Evolutionary conservation across 805 yeast genomes (phyloP), one percentile per base, ranked within the genome.

Genomic region (Candida namnaoensis): DNA sequence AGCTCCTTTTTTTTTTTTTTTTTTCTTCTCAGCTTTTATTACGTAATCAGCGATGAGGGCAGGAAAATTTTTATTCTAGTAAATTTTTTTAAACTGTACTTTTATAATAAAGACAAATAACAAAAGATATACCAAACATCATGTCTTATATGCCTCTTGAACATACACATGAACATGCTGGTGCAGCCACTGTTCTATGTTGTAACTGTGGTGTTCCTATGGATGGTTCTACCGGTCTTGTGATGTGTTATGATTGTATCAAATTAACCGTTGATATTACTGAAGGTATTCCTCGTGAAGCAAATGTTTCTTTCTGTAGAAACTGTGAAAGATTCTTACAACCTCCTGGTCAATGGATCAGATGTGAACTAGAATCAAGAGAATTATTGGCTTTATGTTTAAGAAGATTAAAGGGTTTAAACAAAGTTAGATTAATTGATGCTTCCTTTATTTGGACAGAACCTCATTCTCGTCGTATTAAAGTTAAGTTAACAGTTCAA

Each of bases 391-490:
- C 99, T 1, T 68, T 93, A 36, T 86, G 97, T 68, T 69, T 93
- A 48, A 80, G 91, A 64, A 78, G 91, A 59, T 71, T 93, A 56
- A 87, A 84, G 53, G 98, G 98, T 43, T 71, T 93, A 51, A 80
- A 77, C 50, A 84, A 85, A 56, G 93, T 88, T 37, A 71, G 96
- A 53, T 69, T 93, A 45, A 79, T 88, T 35, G 98, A 93, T 66
- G 99, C 99, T 3, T 76, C 90, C 5, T 93, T 90, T 54, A 78
- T 95, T 47, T 93, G 99, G 99, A 93, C 99, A 1, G 99, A 93
- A 67, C 99, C 99, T 4, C 99, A 93, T 63, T 88, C 97, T 26
- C 77, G 99, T 64, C 82, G 99, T 70, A 79, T 91, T 46, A 80
- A 88, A 62, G 78, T 95, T 48, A 88, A 90, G 57, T 66, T 93